Conservation (phyloP, 176 grass and related monocot species). For the Zizania latifolia region DNA sequence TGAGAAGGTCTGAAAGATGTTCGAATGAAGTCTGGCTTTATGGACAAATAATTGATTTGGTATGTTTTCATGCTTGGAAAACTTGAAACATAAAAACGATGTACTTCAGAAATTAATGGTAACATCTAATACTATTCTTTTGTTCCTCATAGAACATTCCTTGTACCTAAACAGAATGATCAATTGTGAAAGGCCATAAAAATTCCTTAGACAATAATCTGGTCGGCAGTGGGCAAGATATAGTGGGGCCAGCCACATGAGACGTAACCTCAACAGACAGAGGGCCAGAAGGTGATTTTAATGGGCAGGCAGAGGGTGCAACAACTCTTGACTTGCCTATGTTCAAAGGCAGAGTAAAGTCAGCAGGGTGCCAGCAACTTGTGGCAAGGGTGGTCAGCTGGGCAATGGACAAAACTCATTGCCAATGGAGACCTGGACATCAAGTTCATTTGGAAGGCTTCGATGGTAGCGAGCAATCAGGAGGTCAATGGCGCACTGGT, state of each 20-base stretch:
- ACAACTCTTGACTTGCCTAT: background rate
- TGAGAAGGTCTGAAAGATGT: background rate
- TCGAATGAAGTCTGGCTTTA: background rate
- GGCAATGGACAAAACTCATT: slow-evolving; percentile 4
- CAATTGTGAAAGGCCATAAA: background rate
- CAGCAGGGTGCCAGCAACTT: slow-evolving; percentile 7
- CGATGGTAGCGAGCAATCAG: background rate
- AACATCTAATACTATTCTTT: background rate
- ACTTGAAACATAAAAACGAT: background rate
- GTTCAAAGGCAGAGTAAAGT: background rate
- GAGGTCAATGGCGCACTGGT: background rate
- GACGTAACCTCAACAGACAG: background rate
- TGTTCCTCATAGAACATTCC: background rate
- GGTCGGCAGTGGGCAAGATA: background rate
- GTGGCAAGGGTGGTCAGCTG: background rate
- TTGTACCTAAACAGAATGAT: background rate
- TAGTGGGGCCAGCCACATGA: background rate
- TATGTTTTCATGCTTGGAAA: slow-evolving; percentile 1
- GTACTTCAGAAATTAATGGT: background rate
- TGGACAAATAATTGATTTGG: slow-evolving; percentile 6
- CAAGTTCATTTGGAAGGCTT: background rate
- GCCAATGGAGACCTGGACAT: background rate
- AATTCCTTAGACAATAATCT: background rate
- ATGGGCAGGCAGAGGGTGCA: background rate
- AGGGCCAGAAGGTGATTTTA: background rate